Base-by-base conservation (phyloP, 768 basidiomycete genomes). In the Phlegmacium glaucopus region DNA sequence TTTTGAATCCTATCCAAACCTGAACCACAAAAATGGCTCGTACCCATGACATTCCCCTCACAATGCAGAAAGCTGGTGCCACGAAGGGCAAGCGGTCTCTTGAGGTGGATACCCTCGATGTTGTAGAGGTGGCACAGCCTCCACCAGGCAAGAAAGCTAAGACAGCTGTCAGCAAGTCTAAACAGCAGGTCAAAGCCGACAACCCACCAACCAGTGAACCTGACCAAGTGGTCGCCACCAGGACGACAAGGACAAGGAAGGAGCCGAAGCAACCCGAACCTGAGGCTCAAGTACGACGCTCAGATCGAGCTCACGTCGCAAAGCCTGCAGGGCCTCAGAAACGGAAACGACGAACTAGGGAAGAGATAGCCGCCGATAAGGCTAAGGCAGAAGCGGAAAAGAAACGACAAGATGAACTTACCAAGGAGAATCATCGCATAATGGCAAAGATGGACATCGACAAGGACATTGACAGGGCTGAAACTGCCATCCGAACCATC, bases 331-430 rank as follows among this genome's bases (percentile, higher is more conserved):
- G 2, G 5, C 3, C 22, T 5, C 39, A 26, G 22, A 52, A 26
- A 9, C 32, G 30, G 17, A 52, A 39, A 25, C 43, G 51, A 32
- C 43, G 47, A 7, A 48, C 51, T 17, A 52, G 48, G 18, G 51
- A 34, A 1, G 42, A 52, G 39, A 41, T 52, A 4, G 47, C 34
- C 9, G 51, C 47, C 25, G 39, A 32, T 25, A 52, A 37, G 43
- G 42, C 35, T 1, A 27, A 36, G 10, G 43, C 47, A 9, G 43
- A 44, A 10, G 27, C 16, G 9, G 47, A 38, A 6, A 42, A 52
- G 26, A 29, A 15, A 4, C 16, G 26, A 35, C 45, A 37, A 6
- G 37, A 38, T 2, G 32, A 34, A 34, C 32, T 34, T 6, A 26
- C 48, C 9, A 27, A 43, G 12, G 29, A 43, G 18, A 35, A 27